Percentiles rank a stretch among this genome's conserved stretches.
phyloP scores from a whole-genome alignment of 352 stramenopile genomes.

The Pythium utonaiense region DNA sequence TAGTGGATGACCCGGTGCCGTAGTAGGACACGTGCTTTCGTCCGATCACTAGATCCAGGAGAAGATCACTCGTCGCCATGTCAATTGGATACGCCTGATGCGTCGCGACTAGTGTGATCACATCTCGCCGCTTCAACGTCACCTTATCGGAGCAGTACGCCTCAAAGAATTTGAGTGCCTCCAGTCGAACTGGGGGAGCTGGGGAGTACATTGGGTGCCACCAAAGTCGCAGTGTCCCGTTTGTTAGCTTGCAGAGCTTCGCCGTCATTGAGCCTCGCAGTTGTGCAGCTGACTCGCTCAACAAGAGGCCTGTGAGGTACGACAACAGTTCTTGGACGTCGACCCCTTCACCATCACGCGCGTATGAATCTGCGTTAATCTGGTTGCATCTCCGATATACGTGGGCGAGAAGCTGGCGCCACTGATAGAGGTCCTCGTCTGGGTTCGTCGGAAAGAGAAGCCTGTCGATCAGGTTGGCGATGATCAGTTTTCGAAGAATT shows the following conservation, averaged over 20 bases:
- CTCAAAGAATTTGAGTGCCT: constrained; percentile 65
- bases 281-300: not conserved
- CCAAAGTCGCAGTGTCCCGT: constrained; percentile 57
- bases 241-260: constrained; percentile 51
- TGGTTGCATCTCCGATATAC: constrained; percentile 49
- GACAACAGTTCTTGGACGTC: constrained; percentile 64
- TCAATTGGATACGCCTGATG: constrained; percentile 53
- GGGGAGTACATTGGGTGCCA: constrained; percentile 58
- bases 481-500: constrained; percentile 36
- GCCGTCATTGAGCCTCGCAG: constrained; percentile 27
- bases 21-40: constrained; percentile 26
- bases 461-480: constrained; percentile 65
- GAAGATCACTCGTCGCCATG: constrained; percentile 36
- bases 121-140: constrained; percentile 48
- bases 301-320: constrained; percentile 51
- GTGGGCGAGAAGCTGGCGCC: constrained; percentile 63
- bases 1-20: not conserved
- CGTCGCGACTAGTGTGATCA: constrained; percentile 57
- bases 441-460: constrained; percentile 48
- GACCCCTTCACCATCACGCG: constrained; percentile 22
- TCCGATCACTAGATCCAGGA: constrained; percentile 66
- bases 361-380: constrained; percentile 11
- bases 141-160: constrained; percentile 67
- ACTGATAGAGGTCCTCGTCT: constrained; percentile 37
- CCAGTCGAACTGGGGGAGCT: constrained; percentile 47